Percentiles rank a stretch among this genome's conserved stretches.
Evolutionary conservation across 1,139 yeast genomes (phyloP).

Genomic region (Casaregolazyma lundiana): DNA sequence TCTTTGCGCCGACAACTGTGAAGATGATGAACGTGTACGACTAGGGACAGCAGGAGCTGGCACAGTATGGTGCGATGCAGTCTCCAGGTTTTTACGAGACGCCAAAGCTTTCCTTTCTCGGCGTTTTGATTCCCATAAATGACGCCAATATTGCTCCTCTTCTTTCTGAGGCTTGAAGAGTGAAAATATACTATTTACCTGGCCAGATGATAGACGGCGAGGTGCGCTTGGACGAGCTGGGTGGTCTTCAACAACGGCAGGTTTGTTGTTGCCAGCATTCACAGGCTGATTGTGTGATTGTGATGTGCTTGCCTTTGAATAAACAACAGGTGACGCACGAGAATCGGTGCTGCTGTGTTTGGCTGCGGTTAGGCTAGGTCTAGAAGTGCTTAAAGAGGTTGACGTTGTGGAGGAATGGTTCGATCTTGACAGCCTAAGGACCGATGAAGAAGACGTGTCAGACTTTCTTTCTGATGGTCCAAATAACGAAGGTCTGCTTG

Average conservation of each 20-base stretch:
- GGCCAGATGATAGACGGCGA: conserved; percentile 22
- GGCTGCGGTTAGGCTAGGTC: conserved; percentile 4
- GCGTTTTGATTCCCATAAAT: conserved; percentile 13
- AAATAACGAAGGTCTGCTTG: background rate
- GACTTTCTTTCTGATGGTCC: background rate
- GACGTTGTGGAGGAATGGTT: background rate
- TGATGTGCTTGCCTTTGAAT: no score
- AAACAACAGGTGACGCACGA: background rate
- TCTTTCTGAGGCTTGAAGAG: conserved; percentile 20
- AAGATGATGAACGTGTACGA: background rate
- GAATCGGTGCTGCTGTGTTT: no score
- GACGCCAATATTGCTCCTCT: conserved; percentile 15
- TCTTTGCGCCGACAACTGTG: background rate
- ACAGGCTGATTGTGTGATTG: no score
- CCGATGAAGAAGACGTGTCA: background rate
- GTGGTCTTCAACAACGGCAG: background rate
- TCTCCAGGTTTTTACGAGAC: background rate
- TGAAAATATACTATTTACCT: conserved; percentile 22
- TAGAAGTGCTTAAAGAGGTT: conserved; percentile 6
- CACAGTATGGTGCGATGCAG: background rate
- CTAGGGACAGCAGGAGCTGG: conserved; percentile 5
- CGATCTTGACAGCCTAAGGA: background rate
- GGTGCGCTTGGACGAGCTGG: conserved; percentile 2
- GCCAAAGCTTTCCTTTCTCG: conserved; percentile 4
- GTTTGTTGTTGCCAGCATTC: no score